These are phyloP conservation scores for Berkeleyomyces rouxiae DNA, from an alignment of 2,329 filamentous ascomycete genomes.

Conservation along the genomic window DNA sequence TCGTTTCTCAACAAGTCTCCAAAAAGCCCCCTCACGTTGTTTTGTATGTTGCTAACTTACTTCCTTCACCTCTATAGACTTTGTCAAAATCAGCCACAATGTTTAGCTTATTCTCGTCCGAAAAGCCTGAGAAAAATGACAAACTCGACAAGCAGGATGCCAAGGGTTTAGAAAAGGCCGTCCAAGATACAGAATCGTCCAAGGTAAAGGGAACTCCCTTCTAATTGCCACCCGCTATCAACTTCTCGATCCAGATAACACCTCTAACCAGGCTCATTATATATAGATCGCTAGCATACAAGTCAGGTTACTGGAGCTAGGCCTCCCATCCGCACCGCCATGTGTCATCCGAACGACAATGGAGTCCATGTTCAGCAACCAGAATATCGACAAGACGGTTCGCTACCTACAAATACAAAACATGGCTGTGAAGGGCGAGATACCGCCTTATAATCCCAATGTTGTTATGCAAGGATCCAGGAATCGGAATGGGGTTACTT, in stretches of 20 bases:
- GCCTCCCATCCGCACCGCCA: constrained; percentile 30
- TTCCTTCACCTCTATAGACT: not conserved
- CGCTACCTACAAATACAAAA: constrained; percentile 64
- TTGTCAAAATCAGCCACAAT: constrained; percentile 5
- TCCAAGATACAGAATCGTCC: constrained; percentile 31
- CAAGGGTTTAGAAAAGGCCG: constrained; percentile 25
- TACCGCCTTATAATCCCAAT: constrained; percentile 56
- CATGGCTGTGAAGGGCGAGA: constrained; percentile 62
- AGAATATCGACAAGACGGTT: constrained; percentile 57
- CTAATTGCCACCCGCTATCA: not conserved
- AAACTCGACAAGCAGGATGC: constrained; percentile 1
- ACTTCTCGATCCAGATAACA: not conserved
- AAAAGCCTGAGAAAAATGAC: constrained; percentile 6
- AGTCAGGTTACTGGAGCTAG: constrained; percentile 25
- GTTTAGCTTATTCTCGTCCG: constrained; percentile 4
- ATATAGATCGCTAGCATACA: constrained; percentile 27
- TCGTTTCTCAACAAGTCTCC: not conserved
- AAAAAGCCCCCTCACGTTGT: not conserved
- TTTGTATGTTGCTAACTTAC: not conserved
- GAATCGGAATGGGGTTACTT: constrained; percentile 78
- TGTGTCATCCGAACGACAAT: constrained; percentile 42
- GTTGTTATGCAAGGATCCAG: constrained; percentile 66
- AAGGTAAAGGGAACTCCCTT: constrained; percentile 16
- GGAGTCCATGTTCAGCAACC: constrained; percentile 46
- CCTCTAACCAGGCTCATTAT: not conserved